Base-by-base conservation (phyloP, 139 green algal genomes). In the Pseudopediastrum boryanum region DNA sequence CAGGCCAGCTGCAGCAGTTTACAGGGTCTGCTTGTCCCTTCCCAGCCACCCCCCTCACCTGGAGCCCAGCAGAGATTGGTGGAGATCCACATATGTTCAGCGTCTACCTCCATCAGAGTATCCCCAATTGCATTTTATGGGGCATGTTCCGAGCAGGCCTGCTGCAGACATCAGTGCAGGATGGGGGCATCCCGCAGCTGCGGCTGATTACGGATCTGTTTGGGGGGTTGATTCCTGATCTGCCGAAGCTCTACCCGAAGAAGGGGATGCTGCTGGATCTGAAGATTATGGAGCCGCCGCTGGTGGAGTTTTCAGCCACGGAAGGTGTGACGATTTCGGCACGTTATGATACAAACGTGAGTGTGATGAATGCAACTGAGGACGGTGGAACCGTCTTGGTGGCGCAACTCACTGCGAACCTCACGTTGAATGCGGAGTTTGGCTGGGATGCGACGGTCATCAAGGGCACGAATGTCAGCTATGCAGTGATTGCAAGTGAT, bases 81-180 rank as follows among this genome's bases (percentile, higher is more conserved):
- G 19, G 38, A 0, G 77, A 78, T 42, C 6, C 42, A 2, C 25
- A 29, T 44, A 83, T 83, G 77, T 66, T 79, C 48, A 78, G 64
- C 42, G 7, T 68, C 25, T 81, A 77, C 51, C 7, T 81, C 39
- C 75, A 85, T n/a, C 64, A 81, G 33, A 52, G 64, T 0, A 71
- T 81, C 12, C 64, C 65, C 42, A 75, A 81, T 33, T 85, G 80
- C 80, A 63, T 85, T 21, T 39, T 78, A 0, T 85, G 72, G 72
- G 80, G 61, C 3, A 46, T 81, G 29, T 75, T 63, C 72, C 31
- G 42, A 27, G 23, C 59, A 12, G 72, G 62, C 0, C 51, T 59
- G 31, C 52, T 85, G 27, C 63, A 73, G 4, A 27, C 35, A 19
- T 68, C 64, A 5, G 64, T 85, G 41, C 42, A 72, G 41, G 80